Percentiles rank a stretch among this genome's conserved stretches.
Evolutionary conservation across 1,284 basidiomycete species (phyloP).

Genomic region (Phellopilus nigrolimitatus): DNA sequence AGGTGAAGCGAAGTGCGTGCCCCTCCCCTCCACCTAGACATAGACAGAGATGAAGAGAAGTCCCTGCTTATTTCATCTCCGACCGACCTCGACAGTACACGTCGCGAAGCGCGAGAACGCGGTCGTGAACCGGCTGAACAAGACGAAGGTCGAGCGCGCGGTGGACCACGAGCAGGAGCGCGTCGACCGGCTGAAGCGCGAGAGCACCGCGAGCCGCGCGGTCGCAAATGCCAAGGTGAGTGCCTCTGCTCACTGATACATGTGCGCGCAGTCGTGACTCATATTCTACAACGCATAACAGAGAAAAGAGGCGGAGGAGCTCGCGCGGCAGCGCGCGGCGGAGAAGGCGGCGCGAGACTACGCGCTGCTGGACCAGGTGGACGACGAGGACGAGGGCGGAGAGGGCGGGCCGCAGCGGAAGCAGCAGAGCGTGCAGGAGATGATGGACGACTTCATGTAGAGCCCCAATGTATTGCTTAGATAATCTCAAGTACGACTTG

Average conservation of each 20-base stretch:
- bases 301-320: conserved; percentile 70
- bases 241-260: not conserved
- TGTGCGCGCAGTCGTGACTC: not conserved
- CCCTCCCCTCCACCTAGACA: not conserved
- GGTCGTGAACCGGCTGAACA: conserved; percentile 92
- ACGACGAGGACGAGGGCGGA: conserved; percentile 54
- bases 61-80: conserved; percentile 6
- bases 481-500: no score
- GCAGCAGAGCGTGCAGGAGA: conserved; percentile 18
- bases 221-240: conserved; percentile 59
- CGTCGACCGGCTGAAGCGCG: conserved; percentile 76
- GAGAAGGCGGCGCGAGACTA: conserved; percentile 79
- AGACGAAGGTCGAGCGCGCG: conserved; percentile 81
- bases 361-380: conserved; percentile 47
- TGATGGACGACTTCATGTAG: conserved; percentile 23
- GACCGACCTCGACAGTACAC: conserved; percentile 49
- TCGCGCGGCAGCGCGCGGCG: conserved; percentile 61
- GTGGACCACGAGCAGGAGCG: conserved; percentile 92
- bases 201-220: conserved; percentile 62
- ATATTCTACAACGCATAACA: conserved; percentile 26
- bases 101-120: conserved; percentile 79
- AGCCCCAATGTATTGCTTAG: conserved; percentile 25
- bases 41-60: not conserved
- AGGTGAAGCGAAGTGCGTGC: conserved; percentile 74
- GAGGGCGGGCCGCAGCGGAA: conserved; percentile 35